Base-by-base conservation (phyloP, 78 protist genomes). In the Dictyostelium capitatum region DNA sequence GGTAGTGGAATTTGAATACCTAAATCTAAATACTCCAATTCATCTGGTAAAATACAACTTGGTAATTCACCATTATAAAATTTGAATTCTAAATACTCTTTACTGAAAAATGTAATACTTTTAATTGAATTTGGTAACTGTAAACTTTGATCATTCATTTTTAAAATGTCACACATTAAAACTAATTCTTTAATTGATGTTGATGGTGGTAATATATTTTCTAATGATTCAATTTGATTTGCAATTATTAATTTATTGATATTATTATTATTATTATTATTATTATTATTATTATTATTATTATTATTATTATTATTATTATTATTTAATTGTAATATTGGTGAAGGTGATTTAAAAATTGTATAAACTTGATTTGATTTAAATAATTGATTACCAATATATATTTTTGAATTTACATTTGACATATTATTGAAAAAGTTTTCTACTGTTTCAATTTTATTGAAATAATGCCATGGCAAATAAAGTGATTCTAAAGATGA, bases 171-270 rank as follows among this genome's bases (percentile, higher is more conserved):
- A 20, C n/a, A 9, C 0, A 59, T 59, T n/a, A 59, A 23, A 10
- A 14, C 11, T 59, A 59, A 59, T 8, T 59, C 69, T 59, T 59
- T 59, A n/a, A 59, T 59, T 19, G 69, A n/a, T 19, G n/a, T n/a
- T 37, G 2, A 37, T 37, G 43, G 43, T 59, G 69, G 69, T 14
- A 8, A n/a, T 15, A n/a, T 8, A 7, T 17, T 59, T n/a, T 25
- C 32, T 8, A 59, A 59, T 2, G 5, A 10, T 59, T 23, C 15
- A 8, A 59, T 59, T 59, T 59, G n/a, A 59, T 17, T 59, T 20
- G 69, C 69, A n/a, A 59, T 23, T 59, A 59, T 59, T 59, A 59
- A 59, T 59, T 59, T 59, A n/a, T 59, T 59, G 11, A 59, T n/a
- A 23, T 23, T 30, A 59, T 57, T 19, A n/a, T n/a, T n/a, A 57